A percentile compares a stretch with the other conserved stretches of the same genome.
phyloP scores from a whole-genome alignment of 2,329 filamentous ascomycete genomes.

The Penicillium sp. region DNA sequence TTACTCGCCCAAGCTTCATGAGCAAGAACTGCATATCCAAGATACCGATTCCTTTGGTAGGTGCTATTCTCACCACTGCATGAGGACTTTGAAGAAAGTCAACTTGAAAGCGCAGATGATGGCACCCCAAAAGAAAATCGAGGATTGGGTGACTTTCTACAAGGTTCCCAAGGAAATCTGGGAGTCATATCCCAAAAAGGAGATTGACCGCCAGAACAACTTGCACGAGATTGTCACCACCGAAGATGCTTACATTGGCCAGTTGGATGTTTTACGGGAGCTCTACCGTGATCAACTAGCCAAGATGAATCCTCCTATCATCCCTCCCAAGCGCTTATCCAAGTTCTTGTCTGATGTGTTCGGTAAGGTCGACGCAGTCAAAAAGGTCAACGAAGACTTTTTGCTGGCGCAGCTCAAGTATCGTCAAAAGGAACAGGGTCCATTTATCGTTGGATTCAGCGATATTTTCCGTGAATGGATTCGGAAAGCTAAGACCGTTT shows the following conservation, averaged over 20 bases:
- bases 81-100: constrained; percentile 90
- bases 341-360: constrained; percentile 86
- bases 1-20: constrained; percentile 81
- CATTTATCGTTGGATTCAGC: constrained; percentile 90
- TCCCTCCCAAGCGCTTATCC: constrained; percentile 73
- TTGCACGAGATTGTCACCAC: constrained; percentile 93
- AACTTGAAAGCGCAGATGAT: constrained; percentile 74
- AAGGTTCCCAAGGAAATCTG: constrained; percentile 75
- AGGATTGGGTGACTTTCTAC: constrained; percentile 91
- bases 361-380: constrained; percentile 83
- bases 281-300: constrained; percentile 82
- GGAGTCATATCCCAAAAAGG: constrained; percentile 74
- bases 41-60: constrained; percentile 62
- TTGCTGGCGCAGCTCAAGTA: constrained; percentile 93
- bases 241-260: constrained; percentile 87
- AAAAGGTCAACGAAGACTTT: constrained; percentile 89
- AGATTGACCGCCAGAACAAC: constrained; percentile 89
- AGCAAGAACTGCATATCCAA: constrained; percentile 68
- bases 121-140: constrained; percentile 66
- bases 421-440: constrained; percentile 92
- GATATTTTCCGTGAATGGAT: constrained; percentile 99
- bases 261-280: constrained; percentile 79
- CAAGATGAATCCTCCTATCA: constrained; percentile 73
- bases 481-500: constrained; percentile 82
- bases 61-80: constrained; percentile 93